These are phyloP conservation scores for Hyaloscypha variabilis DNA, from an alignment of 495 filamentous ascomycete genomes.

Conservation along the genomic window DNA sequence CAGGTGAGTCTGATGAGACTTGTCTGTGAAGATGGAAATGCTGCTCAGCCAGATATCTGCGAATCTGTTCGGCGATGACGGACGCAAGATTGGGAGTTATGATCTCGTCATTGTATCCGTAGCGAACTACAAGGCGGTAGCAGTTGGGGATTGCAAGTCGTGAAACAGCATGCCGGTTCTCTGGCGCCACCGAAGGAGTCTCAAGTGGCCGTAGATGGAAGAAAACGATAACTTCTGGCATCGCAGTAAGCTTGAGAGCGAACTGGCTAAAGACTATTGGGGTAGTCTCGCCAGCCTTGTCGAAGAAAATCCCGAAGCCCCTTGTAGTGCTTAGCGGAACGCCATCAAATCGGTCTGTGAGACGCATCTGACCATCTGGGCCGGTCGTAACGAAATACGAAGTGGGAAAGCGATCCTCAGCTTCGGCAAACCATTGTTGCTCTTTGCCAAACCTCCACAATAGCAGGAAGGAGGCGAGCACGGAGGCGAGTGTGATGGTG, in stretches of 20 bases:
- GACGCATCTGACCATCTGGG: conserved; percentile 29
- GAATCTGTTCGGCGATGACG: conserved; percentile 60
- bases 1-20: conserved; percentile 28
- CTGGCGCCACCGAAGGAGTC: conserved; percentile 45
- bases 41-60: conserved; percentile 24
- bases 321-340: conserved; percentile 44
- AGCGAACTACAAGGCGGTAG: conserved; percentile 65
- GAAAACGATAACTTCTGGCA: conserved; percentile 60
- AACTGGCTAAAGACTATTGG: conserved; percentile 65
- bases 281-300: conserved; percentile 60
- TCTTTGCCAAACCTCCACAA: conserved; percentile 76
- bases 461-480: conserved; percentile 60
- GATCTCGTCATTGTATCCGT: conserved; percentile 72
- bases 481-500: conserved; percentile 58
- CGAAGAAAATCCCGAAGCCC: conserved; percentile 66
- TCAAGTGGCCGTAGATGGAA: conserved; percentile 63
- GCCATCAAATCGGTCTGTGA: conserved; percentile 46
- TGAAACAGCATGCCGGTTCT: conserved; percentile 40
- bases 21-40: conserved; percentile 42
- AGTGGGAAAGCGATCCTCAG: conserved; percentile 54
- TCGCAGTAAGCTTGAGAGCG: conserved; percentile 57
- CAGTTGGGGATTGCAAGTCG: conserved; percentile 52
- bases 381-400: conserved; percentile 40
- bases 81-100: conserved; percentile 61
- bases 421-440: conserved; percentile 69